Evolutionary conservation across 257 asterid species (phyloP).

Genomic region (Sherardia arvensis): DNA sequence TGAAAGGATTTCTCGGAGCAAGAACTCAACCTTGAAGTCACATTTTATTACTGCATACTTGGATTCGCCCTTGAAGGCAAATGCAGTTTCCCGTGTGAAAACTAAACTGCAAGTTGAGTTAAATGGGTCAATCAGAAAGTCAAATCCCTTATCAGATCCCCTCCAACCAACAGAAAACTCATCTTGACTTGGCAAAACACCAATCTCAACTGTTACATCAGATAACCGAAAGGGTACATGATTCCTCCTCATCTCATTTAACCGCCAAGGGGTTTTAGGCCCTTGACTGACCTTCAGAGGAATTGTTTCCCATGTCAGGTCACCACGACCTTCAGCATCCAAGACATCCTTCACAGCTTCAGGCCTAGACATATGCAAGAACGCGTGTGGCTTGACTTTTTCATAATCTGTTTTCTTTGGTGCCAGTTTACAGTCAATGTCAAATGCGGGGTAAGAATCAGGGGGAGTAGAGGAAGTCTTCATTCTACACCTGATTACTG

Average conservation of each 20-base stretch:
- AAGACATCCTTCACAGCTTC: conserved; percentile 40
- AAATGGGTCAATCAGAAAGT: conserved; percentile 76
- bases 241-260: conserved; percentile 68
- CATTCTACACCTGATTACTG: conserved; percentile 80
- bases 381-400: conserved; percentile 81
- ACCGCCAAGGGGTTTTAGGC: conserved; percentile 50
- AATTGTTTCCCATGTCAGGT: conserved; percentile 33
- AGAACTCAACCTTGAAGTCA: conserved; percentile 59
- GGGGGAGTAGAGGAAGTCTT: conserved; percentile 91
- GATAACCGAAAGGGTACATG: conserved; percentile 41
- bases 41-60: conserved; percentile 48
- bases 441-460: conserved; percentile 57
- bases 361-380: conserved; percentile 64
- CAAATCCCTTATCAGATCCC: conserved; percentile 44
- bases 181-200: conserved; percentile 41
- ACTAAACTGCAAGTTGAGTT: conserved; percentile 56
- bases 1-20: conserved; percentile 55
- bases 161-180: conserved; percentile 78
- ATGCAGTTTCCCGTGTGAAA: conserved; percentile 60
- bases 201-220: conserved; percentile 48
- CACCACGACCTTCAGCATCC: conserved; percentile 47
- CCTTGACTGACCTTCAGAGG: conserved; percentile 64
- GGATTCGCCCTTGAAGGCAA: conserved; percentile 34
- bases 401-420: conserved; percentile 31
- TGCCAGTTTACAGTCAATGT: conserved; percentile 25